Conservation (phyloP, 2,329 filamentous ascomycete genomes). For the Nemania sp. region DNA sequence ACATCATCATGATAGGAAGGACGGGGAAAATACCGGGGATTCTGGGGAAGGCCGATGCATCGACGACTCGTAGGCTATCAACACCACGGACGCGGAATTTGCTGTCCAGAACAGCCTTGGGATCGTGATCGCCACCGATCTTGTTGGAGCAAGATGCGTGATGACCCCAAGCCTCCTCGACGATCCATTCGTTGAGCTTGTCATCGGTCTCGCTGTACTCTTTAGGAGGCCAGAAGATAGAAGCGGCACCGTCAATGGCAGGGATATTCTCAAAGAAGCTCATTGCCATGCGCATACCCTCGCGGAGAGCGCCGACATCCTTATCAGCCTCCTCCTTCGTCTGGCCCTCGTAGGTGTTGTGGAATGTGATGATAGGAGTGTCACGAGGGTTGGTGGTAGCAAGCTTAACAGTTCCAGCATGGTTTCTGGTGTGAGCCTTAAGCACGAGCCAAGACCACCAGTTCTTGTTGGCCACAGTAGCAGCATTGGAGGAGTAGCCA, state of each 20-base stretch:
- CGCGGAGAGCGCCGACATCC: conserved; percentile 57
- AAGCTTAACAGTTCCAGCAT: conserved; percentile 63
- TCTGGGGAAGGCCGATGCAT: conserved; percentile 55
- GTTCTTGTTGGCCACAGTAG: conserved; percentile 43
- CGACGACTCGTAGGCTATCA: conserved; percentile 55
- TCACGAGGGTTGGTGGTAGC: conserved; percentile 65
- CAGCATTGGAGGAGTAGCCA: conserved; percentile 40
- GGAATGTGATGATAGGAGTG: conserved; percentile 63
- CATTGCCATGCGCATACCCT: conserved; percentile 58
- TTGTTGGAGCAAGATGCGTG: conserved; percentile 36
- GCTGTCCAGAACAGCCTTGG: conserved; percentile 54
- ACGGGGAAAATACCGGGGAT: conserved; percentile 47
- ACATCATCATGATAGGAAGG: conserved; percentile 34
- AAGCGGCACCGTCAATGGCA: conserved; percentile 44
- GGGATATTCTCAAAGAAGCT: conserved; percentile 48
- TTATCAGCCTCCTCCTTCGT: conserved; percentile 47
- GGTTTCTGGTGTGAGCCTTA: conserved; percentile 62
- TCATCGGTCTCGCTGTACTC: conserved; percentile 28
- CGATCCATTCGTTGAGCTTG: conserved; percentile 31
- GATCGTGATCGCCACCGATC: conserved; percentile 48
- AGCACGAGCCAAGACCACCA: conserved; percentile 52
- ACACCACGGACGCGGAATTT: conserved; percentile 57
- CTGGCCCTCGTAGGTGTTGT: conserved; percentile 58
- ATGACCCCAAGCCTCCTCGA: conserved; percentile 37
- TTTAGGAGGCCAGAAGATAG: conserved; percentile 31